Base-by-base conservation (phyloP, 371 early-diverging fungal species). In the Mortierella sp. region DNA sequence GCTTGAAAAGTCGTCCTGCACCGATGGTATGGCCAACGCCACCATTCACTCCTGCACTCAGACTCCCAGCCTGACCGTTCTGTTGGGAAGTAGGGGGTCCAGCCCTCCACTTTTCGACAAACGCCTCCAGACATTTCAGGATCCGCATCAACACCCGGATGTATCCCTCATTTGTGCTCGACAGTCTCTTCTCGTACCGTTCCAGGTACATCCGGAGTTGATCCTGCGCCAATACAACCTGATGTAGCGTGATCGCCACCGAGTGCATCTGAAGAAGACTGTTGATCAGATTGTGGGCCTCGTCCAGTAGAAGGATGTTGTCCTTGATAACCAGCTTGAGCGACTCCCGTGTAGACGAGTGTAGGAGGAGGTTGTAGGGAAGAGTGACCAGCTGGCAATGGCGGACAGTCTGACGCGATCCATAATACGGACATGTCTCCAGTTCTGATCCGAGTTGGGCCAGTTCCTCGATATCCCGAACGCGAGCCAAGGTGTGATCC, bases 361-460 rank as follows among this genome's bases (percentile, higher is more conserved):
- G 93, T 2, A 98, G 87, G 48, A 98, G 79, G 66, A 96, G 89
- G 73, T 94, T 95, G 87, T 97, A 97, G 0, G 98, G 98, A 40
- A 97, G 75, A 0, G 94, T 92, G 8, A 98, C 93, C 13, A 98
- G 76, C 87, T 94, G 90, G 24, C 95, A 91, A 22, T 90, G 84
- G 24, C 83, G 85, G 29, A 90, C 86, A 0, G 94, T 84, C 24
- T 88, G 87, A 39, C 97, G 88, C 0, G 95, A 87, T 14, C 97
- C 97, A 83, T 97, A 99, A 76, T 99, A 99, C 0, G 99, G 96
- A 79, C 99, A 99, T 0, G 85, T 89, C 13, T 86, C 85, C 26
- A 90, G 78, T 13, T 81, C 77, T 64, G 89, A 82, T 0, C 96
- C 98, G 10, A 93, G 87, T 53, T 73, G 84, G 1, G 89, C 95